phyloP scores from a whole-genome alignment of 2,329 filamentous ascomycete species.

The Sporothrix humicola region DNA sequence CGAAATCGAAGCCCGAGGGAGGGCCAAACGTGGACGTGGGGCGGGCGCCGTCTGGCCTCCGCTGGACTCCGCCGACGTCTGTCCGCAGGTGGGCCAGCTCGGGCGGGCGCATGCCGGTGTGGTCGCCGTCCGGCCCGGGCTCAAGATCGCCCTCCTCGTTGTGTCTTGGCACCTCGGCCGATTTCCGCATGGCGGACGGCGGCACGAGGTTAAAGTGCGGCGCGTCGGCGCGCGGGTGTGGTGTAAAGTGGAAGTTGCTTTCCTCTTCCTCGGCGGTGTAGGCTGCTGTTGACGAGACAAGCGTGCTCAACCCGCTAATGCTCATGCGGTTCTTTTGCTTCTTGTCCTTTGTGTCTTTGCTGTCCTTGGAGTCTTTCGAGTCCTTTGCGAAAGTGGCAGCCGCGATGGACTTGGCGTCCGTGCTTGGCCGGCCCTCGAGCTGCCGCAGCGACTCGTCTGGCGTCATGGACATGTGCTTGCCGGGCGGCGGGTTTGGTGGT shows the following conservation, averaged over 20 bases:
- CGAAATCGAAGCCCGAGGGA: slow-evolving; percentile 73
- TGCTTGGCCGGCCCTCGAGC: slow-evolving; percentile 53
- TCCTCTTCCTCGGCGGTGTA: slow-evolving; percentile 40
- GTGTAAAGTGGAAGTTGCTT: slow-evolving; percentile 64
- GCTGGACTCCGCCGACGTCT: slow-evolving; percentile 46
- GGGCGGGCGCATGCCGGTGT: slow-evolving; percentile 49
- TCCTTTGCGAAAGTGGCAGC: background rate
- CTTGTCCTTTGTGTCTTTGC: background rate
- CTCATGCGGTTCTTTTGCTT: slow-evolving; percentile 36
- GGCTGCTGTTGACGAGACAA: slow-evolving; percentile 37
- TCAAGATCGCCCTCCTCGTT: slow-evolving; percentile 30
- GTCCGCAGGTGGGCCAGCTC: slow-evolving; percentile 65
- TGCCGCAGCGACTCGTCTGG: slow-evolving; percentile 56
- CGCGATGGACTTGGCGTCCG: slow-evolving; percentile 39
- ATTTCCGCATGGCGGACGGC: slow-evolving; percentile 31
- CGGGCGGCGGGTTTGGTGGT: slow-evolving; percentile 38
- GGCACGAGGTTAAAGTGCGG: slow-evolving; percentile 67
- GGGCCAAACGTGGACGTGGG: slow-evolving; percentile 64
- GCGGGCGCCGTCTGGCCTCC: slow-evolving; percentile 40
- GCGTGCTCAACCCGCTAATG: slow-evolving; percentile 44
- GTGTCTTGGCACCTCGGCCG: slow-evolving; percentile 11
- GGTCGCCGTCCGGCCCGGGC: slow-evolving; percentile 30
- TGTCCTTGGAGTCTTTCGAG: background rate
- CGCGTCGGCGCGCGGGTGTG: slow-evolving; percentile 53
- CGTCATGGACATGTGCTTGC: slow-evolving; percentile 40